Percentiles rank a stretch among this genome's conserved stretches.
phyloP scores from a whole-genome alignment of 371 early-diverging fungal genomes.

The Syncephalastrum monosporum region DNA sequence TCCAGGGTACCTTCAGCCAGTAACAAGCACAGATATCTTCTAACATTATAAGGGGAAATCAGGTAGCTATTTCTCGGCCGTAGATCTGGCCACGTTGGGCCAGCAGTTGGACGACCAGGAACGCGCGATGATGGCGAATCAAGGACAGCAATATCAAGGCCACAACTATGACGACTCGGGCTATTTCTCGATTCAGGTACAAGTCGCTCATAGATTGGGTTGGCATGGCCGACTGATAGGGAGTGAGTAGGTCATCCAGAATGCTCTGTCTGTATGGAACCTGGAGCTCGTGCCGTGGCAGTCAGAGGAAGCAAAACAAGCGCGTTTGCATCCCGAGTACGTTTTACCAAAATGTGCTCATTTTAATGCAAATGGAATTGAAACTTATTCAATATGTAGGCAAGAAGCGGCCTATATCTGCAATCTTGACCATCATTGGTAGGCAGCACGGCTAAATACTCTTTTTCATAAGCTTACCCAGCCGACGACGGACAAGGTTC shows the following conservation, averaged over 20 bases:
- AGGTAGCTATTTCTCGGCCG: constrained; percentile 67
- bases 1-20: constrained; percentile 47
- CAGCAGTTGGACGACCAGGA: constrained; percentile 53
- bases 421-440: constrained; percentile 59
- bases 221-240: too few relatives aligned
- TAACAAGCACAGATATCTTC: neutral
- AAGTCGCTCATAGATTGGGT: neutral
- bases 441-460: neutral
- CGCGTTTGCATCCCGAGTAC: constrained; percentile 56
- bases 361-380: neutral
- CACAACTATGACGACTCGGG: constrained; percentile 81
- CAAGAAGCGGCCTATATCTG: constrained; percentile 60
- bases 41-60: neutral
- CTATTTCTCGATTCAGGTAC: constrained; percentile 74
- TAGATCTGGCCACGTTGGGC: constrained; percentile 70
- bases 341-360: constrained; percentile 5
- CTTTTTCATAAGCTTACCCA: neutral
- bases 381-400: constrained; percentile 10
- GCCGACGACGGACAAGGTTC: constrained; percentile 45
- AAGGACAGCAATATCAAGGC: constrained; percentile 25
- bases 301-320: constrained; percentile 43
- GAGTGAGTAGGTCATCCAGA: constrained; percentile 51
- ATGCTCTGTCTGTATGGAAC: constrained; percentile 70
- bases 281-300: constrained; percentile 60
- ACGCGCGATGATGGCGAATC: constrained; percentile 26